Evolutionary conservation across 371 early-diverging fungal species (phyloP).

Genomic region (Haplosporangium sp.): DNA sequence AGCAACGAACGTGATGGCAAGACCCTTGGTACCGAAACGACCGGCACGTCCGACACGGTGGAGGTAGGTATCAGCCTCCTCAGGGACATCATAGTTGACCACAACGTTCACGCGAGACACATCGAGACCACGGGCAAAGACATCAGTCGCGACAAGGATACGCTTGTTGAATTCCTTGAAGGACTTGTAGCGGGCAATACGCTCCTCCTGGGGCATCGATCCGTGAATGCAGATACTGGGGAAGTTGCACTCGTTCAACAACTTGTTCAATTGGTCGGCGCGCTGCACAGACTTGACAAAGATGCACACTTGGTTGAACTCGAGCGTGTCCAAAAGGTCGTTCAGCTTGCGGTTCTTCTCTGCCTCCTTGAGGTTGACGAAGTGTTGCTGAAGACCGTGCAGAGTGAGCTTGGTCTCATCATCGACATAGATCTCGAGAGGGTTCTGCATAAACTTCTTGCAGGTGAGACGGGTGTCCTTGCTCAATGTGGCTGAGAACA

Average conservation of each 20-base stretch:
- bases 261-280: constrained; percentile 89
- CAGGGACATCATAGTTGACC: constrained; percentile 99
- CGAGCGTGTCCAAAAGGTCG: constrained; percentile 92
- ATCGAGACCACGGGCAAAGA: constrained; percentile 99
- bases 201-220: constrained; percentile 90
- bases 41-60: constrained; percentile 99
- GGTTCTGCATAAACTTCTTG: constrained; percentile 97
- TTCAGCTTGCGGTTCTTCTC: constrained; percentile 95
- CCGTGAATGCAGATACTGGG: constrained; percentile 96
- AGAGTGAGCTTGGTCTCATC: constrained; percentile 98
- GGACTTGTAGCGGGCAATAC: constrained; percentile 90
- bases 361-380: constrained; percentile 85
- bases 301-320: constrained; percentile 98
- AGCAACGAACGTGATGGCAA: constrained; percentile 97
- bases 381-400: constrained; percentile 97
- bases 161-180: constrained; percentile 96
- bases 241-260: constrained; percentile 91
- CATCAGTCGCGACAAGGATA: constrained; percentile 98
- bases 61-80: constrained; percentile 93
- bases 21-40: constrained; percentile 99
- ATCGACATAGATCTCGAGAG: constrained; percentile 97
- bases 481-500: constrained; percentile 97
- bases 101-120: constrained; percentile 99
- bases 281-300: constrained; percentile 96
- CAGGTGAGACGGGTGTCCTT: constrained; percentile 93